Base-by-base conservation (phyloP, 2,329 filamentous ascomycete genomes). In the Tothia fuscella region DNA sequence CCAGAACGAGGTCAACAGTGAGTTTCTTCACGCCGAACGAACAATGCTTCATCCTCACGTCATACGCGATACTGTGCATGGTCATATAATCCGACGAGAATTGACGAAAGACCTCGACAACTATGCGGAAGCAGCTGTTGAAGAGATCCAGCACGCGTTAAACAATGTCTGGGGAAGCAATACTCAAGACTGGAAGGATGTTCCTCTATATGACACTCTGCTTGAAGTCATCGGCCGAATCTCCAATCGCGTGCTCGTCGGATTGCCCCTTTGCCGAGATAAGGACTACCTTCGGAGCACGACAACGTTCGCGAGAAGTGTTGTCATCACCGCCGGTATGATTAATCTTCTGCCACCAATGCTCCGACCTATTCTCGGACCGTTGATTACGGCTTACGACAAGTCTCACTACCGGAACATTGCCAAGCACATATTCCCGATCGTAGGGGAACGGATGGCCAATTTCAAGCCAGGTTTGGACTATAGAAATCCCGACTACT, bases 51-150 rank as follows among this genome's bases (percentile, higher is more conserved):
- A 56, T 10, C 53, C 54, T 2, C 42, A 49, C 9, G 50, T 67
- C 3, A 45, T 65, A 3, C 49, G 53, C n/a, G 55, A 62, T 29
- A 54, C 61, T 1, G 60, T 61, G 44, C 64, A 67, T 43, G 60
- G 63, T 39, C 58, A 60, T 38, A 58, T 65, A 4, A 50, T 67
- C 13, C 58, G 61, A 36, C 61, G 60, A 22, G 56, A 62, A 36
- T 53, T 70, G 6, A 54, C 62, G 5, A 54, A 62, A 16, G 56
- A 60, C 20, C 46, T 67, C 3, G 58, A 56, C 17, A 48, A 48
- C 1, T 51, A 65, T 13, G 53, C 64, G 19, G 56, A 57, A 0
- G 57, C 55, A 5, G 52, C 64, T 2, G 53, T 51, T 30, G 60
- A 66, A 5, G 65, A 67, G 32, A 47, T 66, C 0, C 44, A 48